Evolutionary conservation across 495 filamentous ascomycete species (phyloP).

Genomic region (Penicillium lividum): DNA sequence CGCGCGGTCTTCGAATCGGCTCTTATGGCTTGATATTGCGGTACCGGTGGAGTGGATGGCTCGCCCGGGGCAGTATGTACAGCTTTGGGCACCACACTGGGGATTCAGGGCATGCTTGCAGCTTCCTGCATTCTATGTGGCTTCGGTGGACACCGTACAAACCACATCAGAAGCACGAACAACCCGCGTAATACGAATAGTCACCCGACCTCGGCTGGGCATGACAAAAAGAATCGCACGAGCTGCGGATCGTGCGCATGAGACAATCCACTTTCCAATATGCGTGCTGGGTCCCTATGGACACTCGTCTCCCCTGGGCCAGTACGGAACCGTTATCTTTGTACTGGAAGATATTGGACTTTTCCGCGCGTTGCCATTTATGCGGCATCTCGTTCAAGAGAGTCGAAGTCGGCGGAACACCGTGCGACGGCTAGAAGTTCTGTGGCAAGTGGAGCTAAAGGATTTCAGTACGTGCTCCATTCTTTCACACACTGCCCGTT

Average conservation of each 20-base stretch:
- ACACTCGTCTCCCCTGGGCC: neutral
- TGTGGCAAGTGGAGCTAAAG: neutral
- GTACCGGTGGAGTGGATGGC: slow-evolving; percentile 3
- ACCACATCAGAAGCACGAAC: neutral
- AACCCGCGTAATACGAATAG: neutral
- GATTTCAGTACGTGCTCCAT: neutral
- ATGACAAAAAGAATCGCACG: neutral
- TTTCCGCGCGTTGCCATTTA: neutral
- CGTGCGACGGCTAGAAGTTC: neutral
- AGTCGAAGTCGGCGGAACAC: neutral
- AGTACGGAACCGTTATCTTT: neutral
- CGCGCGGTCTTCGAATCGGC: slow-evolving; percentile 5
- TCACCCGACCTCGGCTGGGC: neutral
- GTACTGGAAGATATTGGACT: neutral
- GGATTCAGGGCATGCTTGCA: slow-evolving; percentile 7
- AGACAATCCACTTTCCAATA: neutral
- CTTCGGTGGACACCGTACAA: slow-evolving; percentile 1
- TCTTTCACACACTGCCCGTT: neutral
- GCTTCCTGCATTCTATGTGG: slow-evolving; percentile 13
- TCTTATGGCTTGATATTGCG: slow-evolving; percentile 14
- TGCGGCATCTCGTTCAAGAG: neutral
- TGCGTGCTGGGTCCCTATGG: neutral
- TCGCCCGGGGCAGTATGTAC: slow-evolving; percentile 14
- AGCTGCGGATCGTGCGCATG: neutral
- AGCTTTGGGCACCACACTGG: slow-evolving; percentile 11